phyloP scores from a whole-genome alignment of 345 rosid species.

The Arabidopsis arenosa region DNA sequence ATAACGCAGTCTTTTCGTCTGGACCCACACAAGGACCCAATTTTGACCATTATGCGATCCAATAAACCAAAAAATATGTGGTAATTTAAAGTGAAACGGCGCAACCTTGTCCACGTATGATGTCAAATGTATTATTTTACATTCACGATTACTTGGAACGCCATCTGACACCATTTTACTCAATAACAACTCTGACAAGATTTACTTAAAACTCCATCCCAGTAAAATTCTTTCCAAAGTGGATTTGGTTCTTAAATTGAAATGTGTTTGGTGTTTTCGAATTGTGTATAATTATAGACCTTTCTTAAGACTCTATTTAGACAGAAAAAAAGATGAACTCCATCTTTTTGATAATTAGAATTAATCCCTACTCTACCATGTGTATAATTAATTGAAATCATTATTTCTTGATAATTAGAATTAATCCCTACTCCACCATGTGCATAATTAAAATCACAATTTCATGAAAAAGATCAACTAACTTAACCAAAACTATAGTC shows the following conservation, averaged over 20 bases:
- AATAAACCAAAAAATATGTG: neutral
- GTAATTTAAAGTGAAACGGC: neutral
- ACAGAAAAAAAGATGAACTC: neutral
- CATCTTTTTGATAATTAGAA: neutral
- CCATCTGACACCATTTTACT: too few relatives aligned
- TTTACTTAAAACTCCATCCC: too few relatives aligned
- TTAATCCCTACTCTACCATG: neutral
- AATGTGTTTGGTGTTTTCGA: neutral
- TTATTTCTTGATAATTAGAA: neutral
- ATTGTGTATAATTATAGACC: neutral
- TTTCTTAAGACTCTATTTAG: neutral
- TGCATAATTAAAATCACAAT: constrained; percentile 3
- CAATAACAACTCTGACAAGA: too few relatives aligned
- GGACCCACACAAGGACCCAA: constrained; percentile 10
- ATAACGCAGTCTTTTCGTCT: neutral
- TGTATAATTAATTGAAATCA: neutral
- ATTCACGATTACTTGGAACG: too few relatives aligned
- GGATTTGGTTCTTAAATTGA: neutral
- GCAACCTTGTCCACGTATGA: too few relatives aligned
- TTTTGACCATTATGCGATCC: neutral
- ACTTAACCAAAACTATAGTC: neutral
- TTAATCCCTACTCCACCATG: neutral
- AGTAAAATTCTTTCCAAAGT: too few relatives aligned
- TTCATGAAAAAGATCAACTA: neutral
- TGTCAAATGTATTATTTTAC: too few relatives aligned